Conservation (phyloP, 768 basidiomycete species). For the Boletus barrowsii region DNA sequence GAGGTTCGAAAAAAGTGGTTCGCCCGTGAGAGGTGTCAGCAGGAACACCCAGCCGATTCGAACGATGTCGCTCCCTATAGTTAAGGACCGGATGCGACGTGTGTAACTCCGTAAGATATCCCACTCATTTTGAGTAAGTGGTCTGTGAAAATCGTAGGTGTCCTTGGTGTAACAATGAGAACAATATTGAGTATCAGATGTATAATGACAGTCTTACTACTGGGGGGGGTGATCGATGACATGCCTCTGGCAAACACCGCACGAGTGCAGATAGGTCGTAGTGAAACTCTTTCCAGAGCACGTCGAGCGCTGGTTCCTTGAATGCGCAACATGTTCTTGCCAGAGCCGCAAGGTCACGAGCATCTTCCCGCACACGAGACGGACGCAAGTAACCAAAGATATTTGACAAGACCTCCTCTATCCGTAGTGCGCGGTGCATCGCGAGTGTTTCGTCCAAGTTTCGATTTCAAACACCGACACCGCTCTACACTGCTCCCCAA, state of each 20-base stretch:
- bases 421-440: conserved; percentile 4
- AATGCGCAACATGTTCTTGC: conserved; percentile 15
- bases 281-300: not conserved
- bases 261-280: not conserved
- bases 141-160: not conserved
- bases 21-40: not conserved
- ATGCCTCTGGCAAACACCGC: not conserved
- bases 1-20: not conserved
- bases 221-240: not conserved
- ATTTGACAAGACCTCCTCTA: conserved; percentile 10
- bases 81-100: not conserved
- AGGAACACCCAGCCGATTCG: not conserved
- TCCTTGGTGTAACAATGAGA: not conserved
- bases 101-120: not conserved
- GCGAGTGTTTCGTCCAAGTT: too few relatives aligned
- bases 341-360: conserved; percentile 11
- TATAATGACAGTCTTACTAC: not conserved
- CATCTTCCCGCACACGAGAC: not conserved
- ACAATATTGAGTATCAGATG: not conserved
- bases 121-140: not conserved
- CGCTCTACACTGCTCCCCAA: too few relatives aligned
- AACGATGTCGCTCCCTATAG: not conserved
- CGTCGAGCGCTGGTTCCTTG: conserved; percentile 20
- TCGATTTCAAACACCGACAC: too few relatives aligned
- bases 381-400: conserved; percentile 9